phyloP scores from a whole-genome alignment of 495 filamentous ascomycete species.

The Penicillium verhagenii region DNA sequence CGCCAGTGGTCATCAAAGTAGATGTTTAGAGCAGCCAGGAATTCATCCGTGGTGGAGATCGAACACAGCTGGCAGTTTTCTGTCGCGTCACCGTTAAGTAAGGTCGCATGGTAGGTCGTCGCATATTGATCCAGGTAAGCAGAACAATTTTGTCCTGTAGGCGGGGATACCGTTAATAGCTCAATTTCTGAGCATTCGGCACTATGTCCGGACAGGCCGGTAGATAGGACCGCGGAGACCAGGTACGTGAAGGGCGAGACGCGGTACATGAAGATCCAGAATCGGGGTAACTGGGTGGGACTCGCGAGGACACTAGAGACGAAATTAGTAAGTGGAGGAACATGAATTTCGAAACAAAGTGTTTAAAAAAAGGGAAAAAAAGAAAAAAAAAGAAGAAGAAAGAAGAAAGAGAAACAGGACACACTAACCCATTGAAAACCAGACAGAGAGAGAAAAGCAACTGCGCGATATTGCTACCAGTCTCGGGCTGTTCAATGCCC shows the following conservation, averaged over 20 bases:
- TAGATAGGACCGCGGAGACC: conserved; percentile 61
- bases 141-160: conserved; percentile 50
- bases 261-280: conserved; percentile 88
- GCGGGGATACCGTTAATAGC: conserved; percentile 53
- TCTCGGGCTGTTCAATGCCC: conserved; percentile 64
- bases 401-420: background rate
- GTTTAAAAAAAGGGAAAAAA: background rate
- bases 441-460: conserved; percentile 65
- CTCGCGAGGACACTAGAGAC: conserved; percentile 62
- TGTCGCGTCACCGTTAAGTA: conserved; percentile 52
- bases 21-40: conserved; percentile 50
- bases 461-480: conserved; percentile 63
- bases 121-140: conserved; percentile 58
- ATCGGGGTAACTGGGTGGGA: conserved; percentile 60
- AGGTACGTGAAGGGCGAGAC: conserved; percentile 74
- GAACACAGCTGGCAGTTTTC: conserved; percentile 61
- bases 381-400: background rate
- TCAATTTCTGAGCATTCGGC: conserved; percentile 64
- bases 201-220: conserved; percentile 56
- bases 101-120: conserved; percentile 43
- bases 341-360: too few species aligned
- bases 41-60: conserved; percentile 59
- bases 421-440: conserved; percentile 61
- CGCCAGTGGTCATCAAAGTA: conserved; percentile 61
- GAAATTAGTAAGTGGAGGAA: conserved; percentile 9